Base-by-base conservation (phyloP, 805 yeast species). In the Grigorovia transvaalensis region DNA sequence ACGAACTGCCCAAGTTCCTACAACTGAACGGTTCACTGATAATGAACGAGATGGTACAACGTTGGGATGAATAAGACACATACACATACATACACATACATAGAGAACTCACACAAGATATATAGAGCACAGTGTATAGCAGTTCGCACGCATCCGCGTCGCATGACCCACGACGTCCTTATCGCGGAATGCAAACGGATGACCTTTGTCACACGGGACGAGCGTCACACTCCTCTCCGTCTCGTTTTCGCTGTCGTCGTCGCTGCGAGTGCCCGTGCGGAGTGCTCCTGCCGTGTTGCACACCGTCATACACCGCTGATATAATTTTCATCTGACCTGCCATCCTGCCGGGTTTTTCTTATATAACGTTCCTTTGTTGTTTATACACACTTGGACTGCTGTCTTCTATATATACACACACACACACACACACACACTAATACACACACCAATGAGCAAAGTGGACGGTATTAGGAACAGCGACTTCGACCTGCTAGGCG, bases 41-140 rank as follows among this genome's bases (percentile, higher is more conserved):
- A 55, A 83, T 81, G 82, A 82, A 82, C 57, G 90, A 84, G 61
- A 84, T 85, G 91, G 88, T 82, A 9, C 74, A 77, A 49, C 72
- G 84, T 56, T 85, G 91, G 89, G 58, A 52, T 74, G 82, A 51
- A 80, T 45, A 30, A 29, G 3, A 30, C 33, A 30, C 9, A 30
- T 30, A 30, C 9, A 30, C 33, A 30, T 8, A 8, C 33, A 30
- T 30, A 30, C 33, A 30, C 9, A 30, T 11, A 13, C 15, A 33
- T 11, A 33, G 15, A 8, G 11, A 4, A 33, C 15, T 3, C 38
- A 33, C 15, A 33, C 38, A 33, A 9, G 9, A 7, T 30, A 30
- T 30, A 30, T 33, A 33, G 2, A 33, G 38, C 38, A 33, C 27
- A 23, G 27, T 23, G 6, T 23, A 23, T 23, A 23, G 27, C 27